phyloP scores from a whole-genome alignment of 148 eudicot species.

The Cornus suecica region DNA sequence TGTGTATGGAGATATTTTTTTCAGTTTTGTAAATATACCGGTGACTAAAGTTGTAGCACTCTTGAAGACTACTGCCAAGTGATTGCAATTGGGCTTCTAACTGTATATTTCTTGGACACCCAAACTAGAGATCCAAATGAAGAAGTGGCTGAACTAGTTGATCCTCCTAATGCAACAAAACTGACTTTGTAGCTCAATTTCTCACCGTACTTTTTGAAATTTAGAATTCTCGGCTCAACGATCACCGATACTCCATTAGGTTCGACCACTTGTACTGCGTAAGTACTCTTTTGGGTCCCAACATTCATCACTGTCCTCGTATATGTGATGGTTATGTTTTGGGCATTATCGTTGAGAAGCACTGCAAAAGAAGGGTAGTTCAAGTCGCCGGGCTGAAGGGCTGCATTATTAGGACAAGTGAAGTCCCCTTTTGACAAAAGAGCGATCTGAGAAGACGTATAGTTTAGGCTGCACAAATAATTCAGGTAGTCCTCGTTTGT shows the following conservation, averaged over 20 bases:
- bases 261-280: slow-evolving; percentile 33
- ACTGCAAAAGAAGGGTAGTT: slow-evolving; percentile 75
- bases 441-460: slow-evolving; percentile 42
- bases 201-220: slow-evolving; percentile 37
- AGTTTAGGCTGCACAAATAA: slow-evolving; percentile 57
- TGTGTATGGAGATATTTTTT: neutral
- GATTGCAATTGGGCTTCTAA: slow-evolving; percentile 66
- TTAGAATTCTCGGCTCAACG: slow-evolving; percentile 43
- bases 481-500: slow-evolving; percentile 40
- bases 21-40: neutral
- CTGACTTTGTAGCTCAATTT: slow-evolving; percentile 49
- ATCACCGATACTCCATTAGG: slow-evolving; percentile 49
- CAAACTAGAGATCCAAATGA: slow-evolving; percentile 54
- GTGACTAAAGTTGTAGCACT: neutral
- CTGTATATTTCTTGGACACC: slow-evolving; percentile 35
- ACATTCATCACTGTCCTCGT: slow-evolving; percentile 64
- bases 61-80: slow-evolving; percentile 36
- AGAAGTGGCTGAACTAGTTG: slow-evolving; percentile 20
- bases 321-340: slow-evolving; percentile 26
- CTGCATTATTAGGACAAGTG: slow-evolving; percentile 34
- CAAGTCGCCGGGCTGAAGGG: slow-evolving; percentile 44
- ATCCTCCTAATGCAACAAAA: slow-evolving; percentile 28
- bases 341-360: slow-evolving; percentile 18
- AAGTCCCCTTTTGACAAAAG: slow-evolving; percentile 43
- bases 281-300: slow-evolving; percentile 35